Conservation (phyloP, 2,329 filamentous ascomycete genomes). For the Mycosphaerella sp. region DNA sequence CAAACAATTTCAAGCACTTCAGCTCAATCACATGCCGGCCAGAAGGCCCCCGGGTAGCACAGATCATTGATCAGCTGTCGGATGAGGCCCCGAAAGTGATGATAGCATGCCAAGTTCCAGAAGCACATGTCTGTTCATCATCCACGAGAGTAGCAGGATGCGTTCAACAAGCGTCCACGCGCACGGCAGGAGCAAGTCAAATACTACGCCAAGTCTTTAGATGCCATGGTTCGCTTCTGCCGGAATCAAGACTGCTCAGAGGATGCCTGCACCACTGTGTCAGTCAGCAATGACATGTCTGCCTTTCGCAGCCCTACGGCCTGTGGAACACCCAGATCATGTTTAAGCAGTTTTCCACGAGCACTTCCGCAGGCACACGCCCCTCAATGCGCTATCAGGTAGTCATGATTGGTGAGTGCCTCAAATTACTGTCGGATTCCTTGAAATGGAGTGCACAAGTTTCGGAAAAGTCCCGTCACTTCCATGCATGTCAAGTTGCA, state of each 20-base stretch:
- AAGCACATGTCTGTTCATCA: not conserved
- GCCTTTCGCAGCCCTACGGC: not conserved
- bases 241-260: not conserved
- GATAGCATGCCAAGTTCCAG: not conserved
- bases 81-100: not conserved
- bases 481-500: not conserved
- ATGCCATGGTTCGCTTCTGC: not conserved
- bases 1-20: not conserved
- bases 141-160: not conserved
- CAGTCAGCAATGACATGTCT: not conserved
- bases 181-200: not conserved
- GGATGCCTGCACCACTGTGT: not conserved
- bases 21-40: not conserved
- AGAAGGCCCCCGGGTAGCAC: not conserved
- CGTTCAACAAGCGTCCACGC: not conserved
- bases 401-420: not conserved
- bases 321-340: not conserved
- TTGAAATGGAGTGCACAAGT: not conserved
- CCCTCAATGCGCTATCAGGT: not conserved
- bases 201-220: not conserved
- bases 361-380: not conserved
- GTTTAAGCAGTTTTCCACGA: not conserved
- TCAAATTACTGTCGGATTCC: not conserved
- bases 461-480: not conserved
- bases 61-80: not conserved